Evolutionary conservation across 1,284 basidiomycete genomes (phyloP).

Genomic region (Boletellus deceptivus): DNA sequence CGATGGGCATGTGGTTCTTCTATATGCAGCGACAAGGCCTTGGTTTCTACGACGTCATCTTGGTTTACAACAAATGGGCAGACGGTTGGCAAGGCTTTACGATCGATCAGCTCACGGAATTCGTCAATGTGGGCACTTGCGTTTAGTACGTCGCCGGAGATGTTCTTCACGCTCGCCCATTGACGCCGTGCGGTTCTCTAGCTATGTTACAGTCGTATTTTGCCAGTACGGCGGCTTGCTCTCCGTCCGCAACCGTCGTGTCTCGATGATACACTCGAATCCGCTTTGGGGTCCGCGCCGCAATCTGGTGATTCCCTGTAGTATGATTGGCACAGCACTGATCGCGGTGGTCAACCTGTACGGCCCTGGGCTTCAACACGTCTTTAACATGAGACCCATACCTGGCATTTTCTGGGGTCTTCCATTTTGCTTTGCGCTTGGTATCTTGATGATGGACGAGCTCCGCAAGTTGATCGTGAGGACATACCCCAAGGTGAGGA

Average conservation of each 20-base stretch:
- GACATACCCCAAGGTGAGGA: slow-evolving; percentile 39
- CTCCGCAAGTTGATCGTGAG: slow-evolving; percentile 41
- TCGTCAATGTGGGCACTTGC: slow-evolving; percentile 38
- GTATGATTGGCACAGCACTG: slow-evolving; percentile 35
- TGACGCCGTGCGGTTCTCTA: slow-evolving; percentile 9
- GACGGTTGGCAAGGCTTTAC: slow-evolving; percentile 34
- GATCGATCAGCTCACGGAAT: slow-evolving; percentile 27
- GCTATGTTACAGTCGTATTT: slow-evolving; percentile 39
- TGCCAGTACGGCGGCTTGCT: slow-evolving; percentile 33
- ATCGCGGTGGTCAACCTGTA: slow-evolving; percentile 38
- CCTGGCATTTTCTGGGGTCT: slow-evolving; percentile 43
- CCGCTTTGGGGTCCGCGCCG: slow-evolving; percentile 34
- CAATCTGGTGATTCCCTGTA: slow-evolving; percentile 33
- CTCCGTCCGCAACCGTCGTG: slow-evolving; percentile 29
- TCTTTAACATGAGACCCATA: slow-evolving; percentile 38
- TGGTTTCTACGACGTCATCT: slow-evolving; percentile 38
- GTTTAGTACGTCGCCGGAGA: slow-evolving; percentile 37
- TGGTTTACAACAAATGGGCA: slow-evolving; percentile 40
- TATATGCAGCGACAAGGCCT: slow-evolving; percentile 37
- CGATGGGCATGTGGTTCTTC: slow-evolving; percentile 42
- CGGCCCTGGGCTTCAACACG: slow-evolving; percentile 34
- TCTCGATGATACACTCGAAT: slow-evolving; percentile 31
- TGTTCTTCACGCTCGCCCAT: slow-evolving; percentile 20
- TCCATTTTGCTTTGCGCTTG: slow-evolving; percentile 40
- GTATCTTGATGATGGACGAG: slow-evolving; percentile 41